Base-by-base conservation (phyloP, 495 filamentous ascomycete species). In the Penicillium waksmanii region DNA sequence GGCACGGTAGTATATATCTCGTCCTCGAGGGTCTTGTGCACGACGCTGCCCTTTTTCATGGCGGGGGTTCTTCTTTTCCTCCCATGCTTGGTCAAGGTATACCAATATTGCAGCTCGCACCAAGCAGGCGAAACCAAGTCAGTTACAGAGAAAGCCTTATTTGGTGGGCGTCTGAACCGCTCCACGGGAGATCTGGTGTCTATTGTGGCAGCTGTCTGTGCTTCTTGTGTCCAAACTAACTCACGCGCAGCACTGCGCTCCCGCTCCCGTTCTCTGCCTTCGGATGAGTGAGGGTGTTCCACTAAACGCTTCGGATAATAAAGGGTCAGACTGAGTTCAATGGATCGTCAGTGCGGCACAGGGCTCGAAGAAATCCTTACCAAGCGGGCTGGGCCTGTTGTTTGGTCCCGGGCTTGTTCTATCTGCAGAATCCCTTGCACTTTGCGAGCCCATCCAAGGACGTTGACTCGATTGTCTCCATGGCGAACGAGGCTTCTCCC, bases 81-180 rank as follows among this genome's bases (percentile, higher is more conserved):
- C 17, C 96, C 96, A 66, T 88, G 83, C 44, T 84, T 86, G 3
- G 86, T 89, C 33, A 98, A 81, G 1, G 84, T 87, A 76, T 92
- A 98, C 81, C 85, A 90, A 64, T 96, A 94, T 70, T 98, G 95
- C 46, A 97, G 73, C 71, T 98, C 96, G 70, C 95, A 98, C 95
- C 95, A 98, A 9, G 93, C 85, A 2, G 92, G 92, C 13, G 89
- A 88, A 2, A 94, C 83, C 43, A 98, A 69, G 72, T 98, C 95
- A 2, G 92, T 90, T 5, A 98, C 95, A 1, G 90, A 92, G n/a
- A 98, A 84, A 0, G 89, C 83, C 64, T 90, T 93, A 63, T 83
- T 88, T 0, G 90, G 90, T 19, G 83, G 81, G 2, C 83, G 85
- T 21, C 95, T 87, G 68, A 96, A 98, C 34, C 92, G 88, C 55